Evolutionary conservation across 2,329 filamentous ascomycete genomes (phyloP), one percentile per base, ranked within the genome.

Genomic region (Verruconis gallopava): DNA sequence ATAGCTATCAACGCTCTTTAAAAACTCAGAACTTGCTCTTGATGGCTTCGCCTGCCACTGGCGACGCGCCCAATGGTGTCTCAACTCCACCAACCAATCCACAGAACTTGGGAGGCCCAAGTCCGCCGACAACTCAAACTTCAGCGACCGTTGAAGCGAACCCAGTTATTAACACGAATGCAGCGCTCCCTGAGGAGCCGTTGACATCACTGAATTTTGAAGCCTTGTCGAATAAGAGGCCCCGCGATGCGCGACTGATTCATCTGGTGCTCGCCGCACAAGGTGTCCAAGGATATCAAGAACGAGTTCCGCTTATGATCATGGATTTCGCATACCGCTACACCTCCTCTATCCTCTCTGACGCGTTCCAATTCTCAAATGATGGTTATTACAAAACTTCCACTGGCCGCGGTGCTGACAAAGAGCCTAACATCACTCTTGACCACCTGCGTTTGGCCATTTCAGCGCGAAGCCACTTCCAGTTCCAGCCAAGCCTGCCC

Each of bases 301-400:
- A 81, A 58, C 82, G 84, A 53, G 83, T 91, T 1, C 84, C 84
- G 0, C 72, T 89, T 1, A 77, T 88, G 45, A 77, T 91, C 38
- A 77, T 91, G 57, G 84, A 91, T 65, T 89, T 89, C 56, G 81
- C 84, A 38, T 91, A 91, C 70, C 77, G 84, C 28, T 83, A 86
- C 68, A 84, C 80, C 6, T 77, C 76, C 1, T 72, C 74, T 44
- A 69, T 88, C 25, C 74, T 88, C 15, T 75, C 67, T 49, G 81
- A 86, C 62, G 79, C 77, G 4, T 62, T 84, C 13, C 78, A 82
- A 53, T 72, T 84, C 19, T 70, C 72, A 4, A 71, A 74, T 4
- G 80, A 85, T 57, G 79, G 79, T 5, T 81, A 83, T 63, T 67
- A 73, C 13, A 20, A 36, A 11, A 30, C 34, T 12, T 19, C 41